These are phyloP conservation scores for Lablab purpureus DNA, from an alignment of 306 rosid species.

Conservation along the genomic window DNA sequence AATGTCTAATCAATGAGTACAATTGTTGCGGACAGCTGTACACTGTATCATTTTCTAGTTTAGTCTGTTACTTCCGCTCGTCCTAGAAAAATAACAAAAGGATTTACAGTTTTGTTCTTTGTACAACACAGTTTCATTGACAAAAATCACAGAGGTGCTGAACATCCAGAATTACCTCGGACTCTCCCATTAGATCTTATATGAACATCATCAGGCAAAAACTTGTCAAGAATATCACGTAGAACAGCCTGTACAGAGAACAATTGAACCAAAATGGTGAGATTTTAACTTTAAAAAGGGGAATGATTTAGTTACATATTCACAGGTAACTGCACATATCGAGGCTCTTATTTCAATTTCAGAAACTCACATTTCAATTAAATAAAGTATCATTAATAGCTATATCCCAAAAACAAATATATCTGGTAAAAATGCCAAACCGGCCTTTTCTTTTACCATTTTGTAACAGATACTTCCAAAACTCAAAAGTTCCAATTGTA, in stretches of 20 bases:
- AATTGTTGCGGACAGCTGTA: background rate
- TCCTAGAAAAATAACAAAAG: background rate
- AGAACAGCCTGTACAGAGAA: conserved; percentile 82
- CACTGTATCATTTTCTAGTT: background rate
- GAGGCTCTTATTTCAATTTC: background rate
- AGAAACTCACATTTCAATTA: conserved; percentile 4
- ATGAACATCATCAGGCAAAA: conserved; percentile 90
- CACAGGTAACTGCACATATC: conserved; percentile 23
- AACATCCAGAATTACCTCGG: conserved; percentile 67
- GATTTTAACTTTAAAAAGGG: conserved; percentile 5
- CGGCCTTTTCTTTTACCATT: background rate
- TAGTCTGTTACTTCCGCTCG: background rate
- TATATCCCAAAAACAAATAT: background rate
- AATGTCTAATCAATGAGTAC: background rate
- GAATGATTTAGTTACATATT: conserved; percentile 29
- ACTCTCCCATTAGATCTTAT: conserved; percentile 86
- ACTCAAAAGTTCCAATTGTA: background rate
- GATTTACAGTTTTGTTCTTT: conserved; percentile 20
- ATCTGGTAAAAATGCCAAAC: conserved; percentile 17
- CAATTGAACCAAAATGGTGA: conserved; percentile 14
- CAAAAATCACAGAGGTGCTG: background rate
- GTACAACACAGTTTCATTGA: background rate
- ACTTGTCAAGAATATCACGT: conserved; percentile 73
- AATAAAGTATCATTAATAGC: background rate
- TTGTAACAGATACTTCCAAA: conserved; percentile 19